These are phyloP conservation scores for Podospora sp. DNA, from an alignment of 495 filamentous ascomycete species.

Conservation along the genomic window DNA sequence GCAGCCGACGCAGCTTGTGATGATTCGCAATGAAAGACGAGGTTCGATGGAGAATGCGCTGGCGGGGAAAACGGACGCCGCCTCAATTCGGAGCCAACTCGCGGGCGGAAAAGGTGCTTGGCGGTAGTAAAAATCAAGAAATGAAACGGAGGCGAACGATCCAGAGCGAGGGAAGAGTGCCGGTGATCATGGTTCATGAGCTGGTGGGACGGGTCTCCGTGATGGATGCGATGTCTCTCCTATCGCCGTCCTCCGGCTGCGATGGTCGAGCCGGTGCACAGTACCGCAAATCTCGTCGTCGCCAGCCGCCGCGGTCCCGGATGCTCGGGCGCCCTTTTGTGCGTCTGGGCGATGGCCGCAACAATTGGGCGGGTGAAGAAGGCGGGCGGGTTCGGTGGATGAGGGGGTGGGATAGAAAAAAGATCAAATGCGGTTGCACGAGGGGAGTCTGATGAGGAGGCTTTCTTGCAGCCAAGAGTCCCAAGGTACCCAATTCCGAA, in stretches of 20 bases:
- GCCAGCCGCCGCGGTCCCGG: constrained; percentile 21
- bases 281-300: constrained; percentile 16
- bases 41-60: neutral
- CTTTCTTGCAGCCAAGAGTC: constrained; percentile 15
- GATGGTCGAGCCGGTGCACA: constrained; percentile 15
- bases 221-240: constrained; percentile 12
- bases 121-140: constrained; percentile 45
- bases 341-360: constrained; percentile 20
- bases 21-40: neutral
- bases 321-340: constrained; percentile 17
- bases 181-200: constrained; percentile 51
- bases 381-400: constrained; percentile 14
- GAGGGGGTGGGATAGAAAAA: constrained; percentile 28
- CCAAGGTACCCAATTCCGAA: constrained; percentile 24
- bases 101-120: constrained; percentile 6
- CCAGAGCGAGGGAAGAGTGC: constrained; percentile 49
- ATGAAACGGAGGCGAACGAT: constrained; percentile 52
- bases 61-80: neutral
- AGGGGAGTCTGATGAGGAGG: constrained; percentile 29
- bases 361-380: constrained; percentile 31
- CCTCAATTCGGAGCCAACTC: neutral
- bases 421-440: constrained; percentile 31
- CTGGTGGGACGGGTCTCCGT: constrained; percentile 14
- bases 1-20: neutral
- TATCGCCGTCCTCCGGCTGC: constrained; percentile 12